Base-by-base conservation (phyloP, 495 filamentous ascomycete genomes). In the Hypoxylon crocopeplum region DNA sequence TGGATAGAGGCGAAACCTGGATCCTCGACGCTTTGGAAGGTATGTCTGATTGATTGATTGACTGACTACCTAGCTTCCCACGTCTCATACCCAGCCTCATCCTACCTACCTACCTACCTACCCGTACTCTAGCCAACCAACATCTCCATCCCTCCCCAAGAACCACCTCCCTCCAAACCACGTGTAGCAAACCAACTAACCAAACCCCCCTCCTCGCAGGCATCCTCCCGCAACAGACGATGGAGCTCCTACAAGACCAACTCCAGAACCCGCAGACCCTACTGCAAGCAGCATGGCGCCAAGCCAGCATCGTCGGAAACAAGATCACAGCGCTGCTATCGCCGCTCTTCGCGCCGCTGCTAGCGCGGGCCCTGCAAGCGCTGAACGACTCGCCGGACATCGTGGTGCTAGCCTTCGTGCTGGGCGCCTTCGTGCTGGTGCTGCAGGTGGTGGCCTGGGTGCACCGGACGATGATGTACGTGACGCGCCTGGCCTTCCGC, bases 381-480 rank as follows among this genome's bases (percentile, higher is more conserved):
- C 64, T 79, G 10, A 62, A 70, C 39, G 67, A 62, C 59, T 76
- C 78, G 64, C 84, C 82, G 4, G 86, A 90, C 74, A 67, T 90
- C 42, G 84, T 87, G 13, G 72, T 89, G 49, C 66, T 86, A 4
- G 68, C 82, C 29, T 72, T 88, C 11, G 60, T 83, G 1, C 49
- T 86, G 12, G 60, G 59, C 33, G 56, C 83, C 36, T 62, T 92
- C 25, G 66, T 90, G 54, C 42, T 91, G 40, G 82, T 82, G 13
- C 71, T 93, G 55, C 82, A 87, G 66, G 64, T 92, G 47, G 72
- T 94, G n/a, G 74, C 85, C 65, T 84, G 86, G 69, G 71, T 88
- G 20, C 83, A 83, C 40, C 80, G 88, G 29, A 71, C 89, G 2
- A 73, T 95, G 47, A 77, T 91, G 67, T 93, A 83, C 70, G 91